Base-by-base conservation (phyloP, 257 asterid species). In the Ilex aquifolium region DNA sequence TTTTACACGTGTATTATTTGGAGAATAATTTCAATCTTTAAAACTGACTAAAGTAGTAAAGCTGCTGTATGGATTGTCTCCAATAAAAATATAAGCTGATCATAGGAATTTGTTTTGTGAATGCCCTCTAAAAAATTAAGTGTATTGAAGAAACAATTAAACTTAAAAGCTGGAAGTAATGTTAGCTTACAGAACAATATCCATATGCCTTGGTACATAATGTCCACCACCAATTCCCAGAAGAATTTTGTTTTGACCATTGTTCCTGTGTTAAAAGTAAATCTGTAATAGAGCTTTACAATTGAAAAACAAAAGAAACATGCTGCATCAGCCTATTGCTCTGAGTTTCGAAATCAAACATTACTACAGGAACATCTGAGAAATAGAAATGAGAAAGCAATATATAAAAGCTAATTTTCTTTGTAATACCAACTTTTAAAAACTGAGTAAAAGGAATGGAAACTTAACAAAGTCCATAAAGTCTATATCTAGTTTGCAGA, bases 141-240 rank as follows among this genome's bases (percentile, higher is more conserved):
- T 46, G 13, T 14, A 3, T 10, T 46, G 14, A 14, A 46, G 52
- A 46, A 46, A 2, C 52, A 46, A 46, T 46, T 46, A 53, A 53
- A 10, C 57, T 5, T 15, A 6, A 7, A 53, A 6, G 16, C 31
- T 32, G 11, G 55, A 61, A 61, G 53, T 29, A 52, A 36, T n/a
- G 12, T 39, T 30, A 58, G 79, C 95, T 89, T 79, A 89, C 99
- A 58, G 68, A 63, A 92, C 74, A 46, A 92, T 68, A 70, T 92
- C 99, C 94, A 84, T 85, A 73, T 92, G 97, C 17, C 99, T 83
- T 10, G 99, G 97, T 36, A 86, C 99, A 78, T 92, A 92, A 71
- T 92, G 99, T 27, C 99, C 99, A 66, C 99, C 99, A 73, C 99
- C 99, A 32, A 92, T 70, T 58, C 99, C 99, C 46, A 92, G 88